Evolutionary conservation across 352 stramenopile species (phyloP).

Genomic region (Phytophthora pseudosyringae): DNA sequence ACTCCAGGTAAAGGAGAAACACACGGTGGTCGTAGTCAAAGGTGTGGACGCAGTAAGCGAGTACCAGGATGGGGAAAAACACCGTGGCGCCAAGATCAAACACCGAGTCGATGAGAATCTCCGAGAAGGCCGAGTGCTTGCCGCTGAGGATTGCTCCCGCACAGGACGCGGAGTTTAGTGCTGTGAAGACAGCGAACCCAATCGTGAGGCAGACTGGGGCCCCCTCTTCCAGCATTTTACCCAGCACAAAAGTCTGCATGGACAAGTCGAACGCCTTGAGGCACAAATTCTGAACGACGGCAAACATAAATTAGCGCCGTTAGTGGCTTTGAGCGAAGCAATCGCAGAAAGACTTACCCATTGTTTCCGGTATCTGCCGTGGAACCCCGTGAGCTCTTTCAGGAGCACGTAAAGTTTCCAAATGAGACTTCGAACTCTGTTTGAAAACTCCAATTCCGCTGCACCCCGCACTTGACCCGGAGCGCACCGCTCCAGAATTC

Average conservation of each 20-base stretch:
- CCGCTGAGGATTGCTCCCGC: slow-evolving; percentile 11
- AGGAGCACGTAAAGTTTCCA: slow-evolving; percentile 19
- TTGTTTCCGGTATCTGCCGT: slow-evolving; percentile 38
- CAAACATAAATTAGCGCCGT: too few relatives aligned
- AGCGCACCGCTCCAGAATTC: slow-evolving; percentile 1
- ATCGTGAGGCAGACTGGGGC: slow-evolving; percentile 16
- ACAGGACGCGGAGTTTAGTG: slow-evolving; percentile 23
- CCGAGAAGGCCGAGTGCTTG: slow-evolving; percentile 21
- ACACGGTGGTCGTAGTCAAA: slow-evolving; percentile 41
- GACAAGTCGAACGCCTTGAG: slow-evolving; percentile 37
- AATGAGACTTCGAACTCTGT: slow-evolving; percentile 1
- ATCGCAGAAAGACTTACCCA: slow-evolving; percentile 24
- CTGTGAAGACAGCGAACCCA: slow-evolving; percentile 22
- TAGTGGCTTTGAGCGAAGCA: not conserved
- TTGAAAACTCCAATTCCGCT: not conserved
- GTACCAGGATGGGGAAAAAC: slow-evolving; percentile 30
- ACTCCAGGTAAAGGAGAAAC: slow-evolving; percentile 33
- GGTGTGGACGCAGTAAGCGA: slow-evolving; percentile 27
- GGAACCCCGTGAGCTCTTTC: slow-evolving; percentile 26
- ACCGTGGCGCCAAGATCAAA: slow-evolving; percentile 46
- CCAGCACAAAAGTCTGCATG: slow-evolving; percentile 29
- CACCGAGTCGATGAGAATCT: slow-evolving; percentile 42
- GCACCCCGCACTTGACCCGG: not conserved
- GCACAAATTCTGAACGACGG: slow-evolving; percentile 31
- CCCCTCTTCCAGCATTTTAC: slow-evolving; percentile 34